Evolutionary conservation across 257 asterid species (phyloP).

Genomic region (Primulina huaijiensis): DNA sequence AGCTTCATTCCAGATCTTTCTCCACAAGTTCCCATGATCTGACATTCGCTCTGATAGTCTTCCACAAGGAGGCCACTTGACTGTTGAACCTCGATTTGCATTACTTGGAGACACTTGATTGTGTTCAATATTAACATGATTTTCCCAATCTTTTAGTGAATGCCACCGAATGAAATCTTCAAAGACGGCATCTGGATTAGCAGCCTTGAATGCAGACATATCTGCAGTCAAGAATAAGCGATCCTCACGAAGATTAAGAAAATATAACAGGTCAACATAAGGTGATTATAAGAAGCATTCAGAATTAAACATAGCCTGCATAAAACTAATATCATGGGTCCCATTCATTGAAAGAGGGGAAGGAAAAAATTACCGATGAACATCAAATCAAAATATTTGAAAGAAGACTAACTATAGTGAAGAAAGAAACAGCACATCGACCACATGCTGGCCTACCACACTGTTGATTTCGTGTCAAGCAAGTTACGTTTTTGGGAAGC

Average conservation of each 20-base stretch:
- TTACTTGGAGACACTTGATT: slow-evolving; percentile 36
- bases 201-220: slow-evolving; percentile 95
- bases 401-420: neutral
- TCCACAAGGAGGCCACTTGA: slow-evolving; percentile 89
- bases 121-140: slow-evolving; percentile 31
- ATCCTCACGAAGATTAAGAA: neutral
- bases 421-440: neutral
- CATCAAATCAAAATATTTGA: neutral
- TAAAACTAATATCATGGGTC: neutral
- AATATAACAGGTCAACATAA: neutral
- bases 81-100: slow-evolving; percentile 24
- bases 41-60: slow-evolving; percentile 92
- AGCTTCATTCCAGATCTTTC: slow-evolving; percentile 83
- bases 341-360: neutral
- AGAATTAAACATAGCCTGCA: neutral
- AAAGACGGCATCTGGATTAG: slow-evolving; percentile 86
- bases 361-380: no score
- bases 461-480: neutral
- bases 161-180: slow-evolving; percentile 99
- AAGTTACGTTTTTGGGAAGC: neutral
- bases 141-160: slow-evolving; percentile 98
- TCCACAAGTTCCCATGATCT: slow-evolving; percentile 78
- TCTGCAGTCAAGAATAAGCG: slow-evolving; percentile 42
- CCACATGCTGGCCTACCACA: neutral
- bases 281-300: neutral